A percentile compares a stretch with the other conserved stretches of the same genome.
phyloP scores from a whole-genome alignment of 345 rosid genomes.

The Syzygium oleosum region DNA sequence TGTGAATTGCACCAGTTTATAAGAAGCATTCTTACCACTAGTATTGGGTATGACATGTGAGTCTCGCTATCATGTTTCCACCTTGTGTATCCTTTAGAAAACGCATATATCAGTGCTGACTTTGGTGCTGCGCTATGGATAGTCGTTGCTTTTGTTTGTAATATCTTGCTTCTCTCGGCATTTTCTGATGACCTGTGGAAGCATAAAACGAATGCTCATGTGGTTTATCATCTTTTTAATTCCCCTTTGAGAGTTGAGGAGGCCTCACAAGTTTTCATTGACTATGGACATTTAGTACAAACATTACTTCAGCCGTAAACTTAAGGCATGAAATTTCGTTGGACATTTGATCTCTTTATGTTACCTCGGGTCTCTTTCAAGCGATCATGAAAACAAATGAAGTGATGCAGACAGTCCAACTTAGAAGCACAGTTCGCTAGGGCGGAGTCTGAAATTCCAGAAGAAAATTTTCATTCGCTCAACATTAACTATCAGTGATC shows the following conservation, averaged over 20 bases:
- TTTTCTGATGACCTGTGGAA: not conserved
- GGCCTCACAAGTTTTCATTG: not conserved
- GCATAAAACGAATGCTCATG: not conserved
- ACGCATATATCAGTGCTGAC: not conserved
- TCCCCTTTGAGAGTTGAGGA: not conserved
- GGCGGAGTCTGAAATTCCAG: not conserved
- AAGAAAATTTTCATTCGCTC: not conserved
- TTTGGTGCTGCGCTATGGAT: not conserved
- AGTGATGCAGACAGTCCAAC: not conserved
- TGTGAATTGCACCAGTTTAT: not conserved
- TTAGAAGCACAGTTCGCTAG: not conserved
- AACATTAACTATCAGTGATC: not conserved
- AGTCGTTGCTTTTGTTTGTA: not conserved
- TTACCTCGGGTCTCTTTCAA: not conserved
- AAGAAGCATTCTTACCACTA: not conserved
- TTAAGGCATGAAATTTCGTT: not conserved
- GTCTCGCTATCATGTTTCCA: not conserved
- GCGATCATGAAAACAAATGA: not conserved
- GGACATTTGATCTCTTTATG: not conserved
- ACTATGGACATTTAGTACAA: not conserved
- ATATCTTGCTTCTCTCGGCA: not conserved
- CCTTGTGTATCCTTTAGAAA: not conserved
- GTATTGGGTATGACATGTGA: not conserved
- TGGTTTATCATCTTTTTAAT: not conserved
- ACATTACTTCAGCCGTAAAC: not conserved